Conservation (phyloP, 768 basidiomycete species). For the Russula ochroleuca region DNA sequence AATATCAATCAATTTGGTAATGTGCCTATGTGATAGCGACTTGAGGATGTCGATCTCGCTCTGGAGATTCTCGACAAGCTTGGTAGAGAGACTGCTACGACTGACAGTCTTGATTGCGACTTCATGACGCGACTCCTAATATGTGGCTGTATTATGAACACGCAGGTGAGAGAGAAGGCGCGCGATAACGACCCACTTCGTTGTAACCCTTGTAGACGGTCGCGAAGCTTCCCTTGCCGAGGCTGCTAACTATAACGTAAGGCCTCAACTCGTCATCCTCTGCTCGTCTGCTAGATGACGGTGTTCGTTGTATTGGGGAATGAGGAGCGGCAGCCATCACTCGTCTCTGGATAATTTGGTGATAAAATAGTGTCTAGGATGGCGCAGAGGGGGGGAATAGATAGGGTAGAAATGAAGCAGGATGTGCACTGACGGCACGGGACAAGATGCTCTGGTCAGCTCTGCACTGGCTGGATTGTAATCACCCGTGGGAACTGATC, state of each 20-base stretch:
- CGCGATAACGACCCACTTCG: conserved; percentile 50
- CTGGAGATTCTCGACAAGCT: conserved; percentile 96
- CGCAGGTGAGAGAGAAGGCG: not conserved
- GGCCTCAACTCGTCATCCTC: conserved; percentile 73
- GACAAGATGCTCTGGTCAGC: not conserved
- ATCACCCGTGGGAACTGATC: conserved; percentile 1
- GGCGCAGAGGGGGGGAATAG: not conserved
- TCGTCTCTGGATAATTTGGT: not conserved
- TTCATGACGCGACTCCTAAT: conserved; percentile 66
- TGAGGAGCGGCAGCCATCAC: conserved; percentile 13
- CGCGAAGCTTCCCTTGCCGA: conserved; percentile 92
- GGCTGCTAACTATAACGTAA: conserved; percentile 69
- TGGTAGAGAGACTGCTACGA: conserved; percentile 79
- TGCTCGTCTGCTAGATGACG: conserved; percentile 26
- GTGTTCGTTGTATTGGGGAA: conserved; percentile 3
- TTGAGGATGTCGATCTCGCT: conserved; percentile 97
- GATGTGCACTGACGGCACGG: not conserved
- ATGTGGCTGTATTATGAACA: conserved; percentile 1
- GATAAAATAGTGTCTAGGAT: not conserved
- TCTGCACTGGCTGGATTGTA: too few relatives aligned
- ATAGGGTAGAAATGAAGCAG: not conserved
- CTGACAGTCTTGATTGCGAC: conserved; percentile 96
- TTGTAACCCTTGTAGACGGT: conserved; percentile 94
- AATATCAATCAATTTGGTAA: conserved; percentile 90
- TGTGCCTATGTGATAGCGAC: conserved; percentile 85